Conservation (phyloP, 352 stramenopile genomes). For the Pythium brassicae region DNA sequence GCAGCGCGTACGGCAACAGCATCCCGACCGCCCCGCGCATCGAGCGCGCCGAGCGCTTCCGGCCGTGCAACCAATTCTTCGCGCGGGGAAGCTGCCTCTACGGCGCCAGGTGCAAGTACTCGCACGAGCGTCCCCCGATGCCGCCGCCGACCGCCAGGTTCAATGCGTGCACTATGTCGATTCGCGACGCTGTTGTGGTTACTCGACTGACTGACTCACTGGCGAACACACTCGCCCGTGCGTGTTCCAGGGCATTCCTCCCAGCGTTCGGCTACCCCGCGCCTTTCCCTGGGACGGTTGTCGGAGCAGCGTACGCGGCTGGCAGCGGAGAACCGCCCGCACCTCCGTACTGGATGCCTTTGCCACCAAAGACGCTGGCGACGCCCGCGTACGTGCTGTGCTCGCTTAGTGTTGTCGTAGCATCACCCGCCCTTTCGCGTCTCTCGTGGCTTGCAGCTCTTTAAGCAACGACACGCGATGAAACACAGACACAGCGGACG, state of each 20-base stretch:
- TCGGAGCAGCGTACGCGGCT: not conserved
- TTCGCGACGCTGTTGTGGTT: too few species aligned
- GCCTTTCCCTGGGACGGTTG: not conserved
- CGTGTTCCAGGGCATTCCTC: not conserved
- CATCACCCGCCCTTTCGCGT: not conserved
- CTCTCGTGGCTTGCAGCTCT: not conserved
- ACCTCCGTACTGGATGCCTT: slow-evolving; percentile 5
- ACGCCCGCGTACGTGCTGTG: not conserved
- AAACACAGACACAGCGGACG: not conserved
- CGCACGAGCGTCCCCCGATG: slow-evolving; percentile 25
- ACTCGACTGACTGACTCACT: too few species aligned
- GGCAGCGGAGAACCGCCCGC: not conserved
- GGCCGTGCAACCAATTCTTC: slow-evolving; percentile 39
- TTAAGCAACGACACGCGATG: not conserved
- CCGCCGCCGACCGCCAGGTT: slow-evolving; percentile 2
- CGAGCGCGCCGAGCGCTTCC: not conserved
- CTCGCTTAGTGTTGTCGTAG: too few species aligned
- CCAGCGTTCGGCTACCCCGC: not conserved
- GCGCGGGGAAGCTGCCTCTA: slow-evolving; percentile 40
- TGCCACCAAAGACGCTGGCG: slow-evolving; percentile 4
- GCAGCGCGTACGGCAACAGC: slow-evolving; percentile 9
- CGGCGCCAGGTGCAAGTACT: slow-evolving; percentile 52
- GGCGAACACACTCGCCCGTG: not conserved
- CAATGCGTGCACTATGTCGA: not conserved
- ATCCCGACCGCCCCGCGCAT: not conserved